phyloP scores from a whole-genome alignment of 768 basidiomycete species.

The Tylopilus vinaceipallidus region DNA sequence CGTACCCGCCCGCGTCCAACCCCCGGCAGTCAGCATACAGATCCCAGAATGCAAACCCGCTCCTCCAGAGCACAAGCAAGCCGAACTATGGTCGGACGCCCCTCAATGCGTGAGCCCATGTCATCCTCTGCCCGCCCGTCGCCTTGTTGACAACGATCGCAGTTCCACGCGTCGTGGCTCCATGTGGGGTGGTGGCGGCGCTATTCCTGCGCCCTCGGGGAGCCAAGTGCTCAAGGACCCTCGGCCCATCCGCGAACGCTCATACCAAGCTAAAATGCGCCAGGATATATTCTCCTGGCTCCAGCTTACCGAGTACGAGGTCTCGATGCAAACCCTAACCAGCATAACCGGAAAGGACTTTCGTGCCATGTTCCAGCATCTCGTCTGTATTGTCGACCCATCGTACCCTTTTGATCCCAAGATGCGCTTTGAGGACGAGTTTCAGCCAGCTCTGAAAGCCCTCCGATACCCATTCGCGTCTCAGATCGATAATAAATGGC shows the following conservation, averaged over 20 bases:
- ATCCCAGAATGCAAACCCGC: constrained; percentile 65
- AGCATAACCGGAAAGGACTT: constrained; percentile 88
- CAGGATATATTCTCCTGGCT: constrained; percentile 77
- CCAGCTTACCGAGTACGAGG: constrained; percentile 60
- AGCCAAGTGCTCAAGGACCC: constrained; percentile 67
- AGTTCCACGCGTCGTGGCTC: constrained; percentile 76
- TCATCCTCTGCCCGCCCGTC: background rate
- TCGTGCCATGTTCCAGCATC: constrained; percentile 76
- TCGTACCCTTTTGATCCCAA: constrained; percentile 54
- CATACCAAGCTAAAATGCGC: constrained; percentile 72
- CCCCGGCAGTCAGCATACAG: constrained; percentile 68
- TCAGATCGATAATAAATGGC: constrained; percentile 79
- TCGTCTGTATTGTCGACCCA: constrained; percentile 72
- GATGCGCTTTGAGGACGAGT: constrained; percentile 77
- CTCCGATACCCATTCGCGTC: constrained; percentile 80
- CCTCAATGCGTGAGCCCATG: constrained; percentile 51
- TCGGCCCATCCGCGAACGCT: constrained; percentile 73
- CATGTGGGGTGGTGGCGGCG: constrained; percentile 57
- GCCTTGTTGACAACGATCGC: constrained; percentile 5
- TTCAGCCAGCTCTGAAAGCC: constrained; percentile 69
- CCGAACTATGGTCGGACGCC: constrained; percentile 72
- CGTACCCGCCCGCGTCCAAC: constrained; percentile 48
- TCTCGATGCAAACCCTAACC: constrained; percentile 63
- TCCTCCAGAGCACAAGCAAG: constrained; percentile 70
- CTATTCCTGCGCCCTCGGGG: constrained; percentile 44